Evolutionary conservation across 83 land plant genomes (phyloP), one percentile per base, ranked within the genome.

Genomic region (Picea mariana): DNA sequence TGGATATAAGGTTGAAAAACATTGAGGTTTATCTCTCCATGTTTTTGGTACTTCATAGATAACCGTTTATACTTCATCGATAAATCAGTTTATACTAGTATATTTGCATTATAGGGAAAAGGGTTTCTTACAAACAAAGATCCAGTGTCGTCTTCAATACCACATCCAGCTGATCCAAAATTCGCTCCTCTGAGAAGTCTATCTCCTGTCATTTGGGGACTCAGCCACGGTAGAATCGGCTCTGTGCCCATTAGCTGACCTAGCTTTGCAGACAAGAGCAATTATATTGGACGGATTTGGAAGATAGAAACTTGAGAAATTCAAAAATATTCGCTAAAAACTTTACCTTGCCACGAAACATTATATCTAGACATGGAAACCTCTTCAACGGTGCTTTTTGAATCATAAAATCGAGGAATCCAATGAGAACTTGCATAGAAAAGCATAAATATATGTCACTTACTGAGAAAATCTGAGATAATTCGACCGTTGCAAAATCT

Each of bases 401-500:
- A 44, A 44, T 44, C 49, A 6, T 44, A 44, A 44, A 52, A 52
- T 9, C 55, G 9, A 9, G 12, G 23, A 66, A 44, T 38, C 17
- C 23, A 80, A 17, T 6, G 47, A 44, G 13, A 42, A 31, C 9
- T 8, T 49, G 9, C 11, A 52, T 11, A 52, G 13, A 52, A 55
- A 12, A 55, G 3, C 58, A 12, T 55, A 55, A 55, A 55, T 55
- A 55, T 55, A 55, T 55, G 58, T 55, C 15, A 62, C 80, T 71
- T 78, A 83, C 84, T 66, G 21, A 83, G 12, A 66, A 83, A 83
- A 27, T 90, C 92, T 9, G 84, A 86, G 1, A 86, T 42, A 9
- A 81, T 81, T 71, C 73, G 79, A 17, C 90, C 90, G 66, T 90
- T 88, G 73, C 83, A 86, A 82, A 88, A 91, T 58, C 93, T 81